A percentile compares a stretch with the other conserved stretches of the same genome.
Conservation (phyloP, 768 basidiomycete species). For the Hericium rajendrae region DNA sequence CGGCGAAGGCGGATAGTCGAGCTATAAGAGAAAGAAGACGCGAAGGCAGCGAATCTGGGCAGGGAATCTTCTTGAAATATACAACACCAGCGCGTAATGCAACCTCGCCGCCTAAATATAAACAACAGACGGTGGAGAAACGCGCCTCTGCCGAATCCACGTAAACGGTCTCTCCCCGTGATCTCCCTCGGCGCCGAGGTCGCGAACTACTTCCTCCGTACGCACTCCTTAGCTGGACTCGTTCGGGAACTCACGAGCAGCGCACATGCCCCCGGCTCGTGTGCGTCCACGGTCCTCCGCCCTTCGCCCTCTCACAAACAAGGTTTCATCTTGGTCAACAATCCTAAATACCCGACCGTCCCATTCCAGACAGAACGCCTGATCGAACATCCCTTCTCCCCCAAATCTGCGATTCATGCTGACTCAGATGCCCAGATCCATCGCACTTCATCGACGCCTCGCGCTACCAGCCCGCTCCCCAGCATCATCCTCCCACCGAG, state of each 20-base stretch:
- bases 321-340: conserved; percentile 12
- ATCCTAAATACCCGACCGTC: conserved; percentile 18
- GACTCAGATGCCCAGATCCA: conserved; percentile 4
- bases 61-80: conserved; percentile 21
- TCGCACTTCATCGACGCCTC: conserved; percentile 5
- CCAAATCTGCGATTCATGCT: conserved; percentile 16
- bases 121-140: conserved; percentile 28
- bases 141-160: conserved; percentile 16
- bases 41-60: conserved; percentile 3
- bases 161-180: conserved; percentile 13
- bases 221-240: conserved; percentile 5
- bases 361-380: conserved; percentile 20
- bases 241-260: conserved; percentile 22
- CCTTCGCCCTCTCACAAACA: conserved; percentile 17
- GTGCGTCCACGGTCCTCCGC: conserved; percentile 19
- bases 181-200: conserved; percentile 34
- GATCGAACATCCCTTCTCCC: conserved; percentile 15
- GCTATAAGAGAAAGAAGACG: conserved; percentile 15
- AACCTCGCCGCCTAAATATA: not conserved
- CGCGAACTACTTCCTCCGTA: not conserved
- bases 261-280: conserved; percentile 8
- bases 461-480: not conserved
- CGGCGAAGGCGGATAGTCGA: not conserved
- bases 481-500: not conserved
- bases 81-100: too few species aligned